phyloP scores from a whole-genome alignment of 2,329 filamentous ascomycete species.

The Hortaea sp. region DNA sequence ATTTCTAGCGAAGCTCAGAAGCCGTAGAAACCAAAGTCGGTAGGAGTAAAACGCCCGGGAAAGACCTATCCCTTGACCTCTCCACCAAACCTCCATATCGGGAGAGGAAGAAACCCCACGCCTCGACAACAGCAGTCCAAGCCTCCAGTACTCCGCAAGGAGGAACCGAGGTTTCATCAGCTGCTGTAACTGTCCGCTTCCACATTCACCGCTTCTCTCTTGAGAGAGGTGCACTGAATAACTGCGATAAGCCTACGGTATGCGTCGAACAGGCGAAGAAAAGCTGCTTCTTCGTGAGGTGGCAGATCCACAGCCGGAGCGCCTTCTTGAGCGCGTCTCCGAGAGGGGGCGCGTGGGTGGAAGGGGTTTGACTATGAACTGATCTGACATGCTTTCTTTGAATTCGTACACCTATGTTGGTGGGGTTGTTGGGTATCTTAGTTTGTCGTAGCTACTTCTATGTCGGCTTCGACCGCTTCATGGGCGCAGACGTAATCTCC shows the following conservation, averaged over 20 bases:
- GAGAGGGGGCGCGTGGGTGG: conserved; percentile 79
- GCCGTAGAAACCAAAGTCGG: no score
- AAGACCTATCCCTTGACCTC: no score
- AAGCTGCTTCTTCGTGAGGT: neutral
- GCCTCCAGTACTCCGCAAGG: conserved; percentile 1
- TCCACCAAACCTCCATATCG: neutral
- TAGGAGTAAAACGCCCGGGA: no score
- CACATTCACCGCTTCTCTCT: neutral
- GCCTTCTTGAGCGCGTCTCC: conserved; percentile 69
- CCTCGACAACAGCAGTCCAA: conserved; percentile 17
- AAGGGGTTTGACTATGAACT: conserved; percentile 87
- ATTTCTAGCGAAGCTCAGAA: no score
- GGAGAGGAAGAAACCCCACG: conserved; percentile 2
- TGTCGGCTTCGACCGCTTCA: no score
- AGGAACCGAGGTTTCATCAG: conserved; percentile 3
- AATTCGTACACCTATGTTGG: neutral
- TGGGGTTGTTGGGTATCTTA: no score
- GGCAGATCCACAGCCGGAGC: conserved; percentile 84
- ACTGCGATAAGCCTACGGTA: conserved; percentile 19
- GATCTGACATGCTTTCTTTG: conserved; percentile 54
- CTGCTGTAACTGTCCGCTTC: conserved; percentile 24
- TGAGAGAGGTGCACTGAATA: neutral
- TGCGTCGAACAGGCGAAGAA: conserved; percentile 50
- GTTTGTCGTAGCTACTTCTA: no score
- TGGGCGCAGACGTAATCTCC: no score